Evolutionary conservation across 1,284 basidiomycete species (phyloP), one percentile per base, ranked within the genome.

Genomic region (Sporisorium exsertum): DNA sequence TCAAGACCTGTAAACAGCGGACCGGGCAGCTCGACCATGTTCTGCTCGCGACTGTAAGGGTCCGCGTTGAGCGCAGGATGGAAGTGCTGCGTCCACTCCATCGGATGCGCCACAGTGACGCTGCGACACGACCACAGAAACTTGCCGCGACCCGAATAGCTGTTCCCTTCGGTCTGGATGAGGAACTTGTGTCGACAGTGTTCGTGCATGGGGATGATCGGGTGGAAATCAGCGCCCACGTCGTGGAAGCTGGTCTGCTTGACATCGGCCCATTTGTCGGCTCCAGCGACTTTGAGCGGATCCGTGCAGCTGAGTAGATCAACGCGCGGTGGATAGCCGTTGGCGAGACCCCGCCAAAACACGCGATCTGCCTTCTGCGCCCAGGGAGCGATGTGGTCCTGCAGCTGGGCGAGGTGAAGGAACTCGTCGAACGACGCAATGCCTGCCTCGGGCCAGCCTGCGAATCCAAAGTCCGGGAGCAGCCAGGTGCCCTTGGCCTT

Each of bases 21-120:
- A 0, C 78, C 79, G 3, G 56, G 40, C 0, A 80, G 58, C 42
- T 75, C 50, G 51, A 80, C 56, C 58, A 52, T 68, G 55, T 80
- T 80, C 49, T 80, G 79, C 32, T 58, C 33, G 0, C 46, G 22
- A 10, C 53, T 53, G 27, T n/a, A 13, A 16, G 64, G 45, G 32
- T 80, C 45, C 13, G 54, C 16, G 40, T 72, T 60, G 22, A 81
- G 66, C 3, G 80, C 80, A 3, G 80, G 72, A 32, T 81, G 80
- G 58, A 81, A 81, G 32, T 81, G 80, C 53, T 81, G 80, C 24
- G 78, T 81, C 80, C 80, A 81, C 55, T 81, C 68, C 42, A 79
- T 50, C 22, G 52, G 62, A 37, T 81, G 80, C 4, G 76, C 63
- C 1, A 81, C 64, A 4, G 61, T 61, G 18, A 80, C 77, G 7